Conservation (phyloP, 2,329 filamentous ascomycete genomes). For the Gaeumannomyces sp. region DNA sequence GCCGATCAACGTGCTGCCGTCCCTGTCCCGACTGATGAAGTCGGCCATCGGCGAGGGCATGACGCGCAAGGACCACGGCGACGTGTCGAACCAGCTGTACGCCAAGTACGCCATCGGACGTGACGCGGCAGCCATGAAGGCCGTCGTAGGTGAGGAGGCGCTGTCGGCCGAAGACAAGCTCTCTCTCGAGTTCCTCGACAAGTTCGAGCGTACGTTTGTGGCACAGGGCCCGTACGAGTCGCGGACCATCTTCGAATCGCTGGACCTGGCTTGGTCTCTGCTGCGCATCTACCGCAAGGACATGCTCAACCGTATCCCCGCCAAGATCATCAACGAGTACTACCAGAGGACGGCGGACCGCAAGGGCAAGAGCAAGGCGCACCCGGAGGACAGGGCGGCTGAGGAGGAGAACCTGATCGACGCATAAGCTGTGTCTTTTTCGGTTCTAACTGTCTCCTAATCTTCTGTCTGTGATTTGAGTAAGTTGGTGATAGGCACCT, state of each 20-base stretch:
- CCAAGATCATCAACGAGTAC: constrained; percentile 76
- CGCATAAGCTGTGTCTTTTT: constrained; percentile 19
- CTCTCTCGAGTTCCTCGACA: constrained; percentile 96
- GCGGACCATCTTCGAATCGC: constrained; percentile 83
- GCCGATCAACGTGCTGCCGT: constrained; percentile 96
- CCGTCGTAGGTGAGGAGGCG: constrained; percentile 96
- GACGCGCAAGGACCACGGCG: constrained; percentile 93
- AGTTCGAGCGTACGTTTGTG: constrained; percentile 96
- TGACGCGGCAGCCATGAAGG: constrained; percentile 98
- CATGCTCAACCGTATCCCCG: constrained; percentile 87
- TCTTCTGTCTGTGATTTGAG: background rate
- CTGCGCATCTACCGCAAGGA: constrained; percentile 98
- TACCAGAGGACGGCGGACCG: constrained; percentile 63
- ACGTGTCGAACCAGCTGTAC: constrained; percentile 99
- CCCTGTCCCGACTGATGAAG: constrained; percentile 98
- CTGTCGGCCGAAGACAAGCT: constrained; percentile 94
- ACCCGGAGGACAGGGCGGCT: constrained; percentile 22
- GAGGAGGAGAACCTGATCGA: constrained; percentile 31
- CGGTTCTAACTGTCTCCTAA: background rate
- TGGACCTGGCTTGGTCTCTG: constrained; percentile 94
- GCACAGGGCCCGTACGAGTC: constrained; percentile 87
- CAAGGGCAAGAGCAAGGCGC: constrained; percentile 56
- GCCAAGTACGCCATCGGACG: constrained; percentile 99
- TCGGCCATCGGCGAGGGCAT: constrained; percentile 97
- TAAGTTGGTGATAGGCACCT: background rate